A percentile compares a stretch with the other conserved stretches of the same genome.
phyloP scores from a whole-genome alignment of 1,284 basidiomycete species.

The Tremellales sp. region DNA sequence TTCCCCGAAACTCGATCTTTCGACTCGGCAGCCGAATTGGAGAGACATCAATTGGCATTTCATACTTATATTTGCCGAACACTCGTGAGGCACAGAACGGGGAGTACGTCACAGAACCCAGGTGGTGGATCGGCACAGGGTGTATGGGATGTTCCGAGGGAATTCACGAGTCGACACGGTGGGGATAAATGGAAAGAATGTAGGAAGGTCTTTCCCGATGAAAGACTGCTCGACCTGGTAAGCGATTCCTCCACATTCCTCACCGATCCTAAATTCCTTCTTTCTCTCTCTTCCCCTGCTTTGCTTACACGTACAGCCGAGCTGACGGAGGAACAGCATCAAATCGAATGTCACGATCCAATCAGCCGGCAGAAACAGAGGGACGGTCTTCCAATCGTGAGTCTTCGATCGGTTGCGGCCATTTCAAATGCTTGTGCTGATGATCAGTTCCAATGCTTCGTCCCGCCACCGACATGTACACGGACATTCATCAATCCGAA shows the following conservation, averaged over 20 bases:
- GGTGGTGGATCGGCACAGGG: neutral
- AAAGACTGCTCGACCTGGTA: conserved; percentile 68
- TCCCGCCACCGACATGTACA: conserved; percentile 56
- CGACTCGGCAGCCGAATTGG: conserved; percentile 61
- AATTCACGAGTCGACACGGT: conserved; percentile 17
- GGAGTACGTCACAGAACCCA: too few species aligned
- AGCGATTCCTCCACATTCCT: conserved; percentile 38
- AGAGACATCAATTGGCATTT: conserved; percentile 72
- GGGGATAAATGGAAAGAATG: conserved; percentile 50
- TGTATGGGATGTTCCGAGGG: conserved; percentile 19
- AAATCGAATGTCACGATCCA: conserved; percentile 82
- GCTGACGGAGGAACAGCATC: conserved; percentile 57
- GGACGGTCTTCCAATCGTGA: conserved; percentile 79
- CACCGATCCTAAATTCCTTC: neutral
- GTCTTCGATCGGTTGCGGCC: conserved; percentile 40
- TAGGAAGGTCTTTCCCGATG: conserved; percentile 79
- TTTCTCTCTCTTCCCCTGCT: neutral
- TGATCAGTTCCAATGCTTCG: conserved; percentile 73
- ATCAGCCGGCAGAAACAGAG: conserved; percentile 67
- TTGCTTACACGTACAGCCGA: neutral
- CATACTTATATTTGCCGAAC: conserved; percentile 73
- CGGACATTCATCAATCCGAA: conserved; percentile 70
- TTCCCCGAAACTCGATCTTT: conserved; percentile 59
- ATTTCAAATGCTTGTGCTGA: conserved; percentile 1
- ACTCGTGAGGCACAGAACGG: conserved; percentile 25